A percentile compares a stretch with the other conserved stretches of the same genome.
phyloP scores from a whole-genome alignment of 768 basidiomycete species.

The Termitomyces bulborhizus region DNA sequence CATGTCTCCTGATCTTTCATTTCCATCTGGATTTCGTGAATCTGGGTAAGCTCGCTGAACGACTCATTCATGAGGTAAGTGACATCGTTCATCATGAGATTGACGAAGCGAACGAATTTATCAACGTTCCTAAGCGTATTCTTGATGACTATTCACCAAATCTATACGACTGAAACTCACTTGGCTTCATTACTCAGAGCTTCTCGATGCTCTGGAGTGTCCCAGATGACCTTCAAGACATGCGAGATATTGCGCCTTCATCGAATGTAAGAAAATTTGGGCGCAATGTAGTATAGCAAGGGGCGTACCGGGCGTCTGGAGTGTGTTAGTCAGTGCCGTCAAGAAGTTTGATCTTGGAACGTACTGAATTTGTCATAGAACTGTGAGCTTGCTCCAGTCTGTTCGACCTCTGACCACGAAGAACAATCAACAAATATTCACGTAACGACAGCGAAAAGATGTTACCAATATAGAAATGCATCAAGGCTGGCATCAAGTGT shows the following conservation, averaged over 20 bases:
- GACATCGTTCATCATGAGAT: slow-evolving; percentile 98
- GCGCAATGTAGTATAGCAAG: neutral
- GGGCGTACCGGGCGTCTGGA: slow-evolving; percentile 13
- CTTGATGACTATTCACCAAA: neutral
- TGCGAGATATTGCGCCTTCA: slow-evolving; percentile 80
- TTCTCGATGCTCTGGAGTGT: slow-evolving; percentile 82
- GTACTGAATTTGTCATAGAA: slow-evolving; percentile 97
- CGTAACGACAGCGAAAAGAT: neutral
- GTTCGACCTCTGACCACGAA: slow-evolving; percentile 75
- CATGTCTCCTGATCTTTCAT: slow-evolving; percentile 75
- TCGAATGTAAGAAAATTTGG: neutral
- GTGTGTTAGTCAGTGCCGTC: neutral
- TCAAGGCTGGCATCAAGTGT: slow-evolving; percentile 85
- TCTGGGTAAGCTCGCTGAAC: slow-evolving; percentile 80
- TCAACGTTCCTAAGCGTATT: slow-evolving; percentile 62
- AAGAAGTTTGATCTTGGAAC: slow-evolving; percentile 22
- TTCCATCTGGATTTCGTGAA: slow-evolving; percentile 78
- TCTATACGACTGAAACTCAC: slow-evolving; percentile 31
- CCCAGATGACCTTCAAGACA: slow-evolving; percentile 87
- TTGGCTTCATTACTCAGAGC: slow-evolving; percentile 75
- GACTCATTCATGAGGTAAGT: slow-evolving; percentile 98
- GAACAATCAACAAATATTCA: neutral
- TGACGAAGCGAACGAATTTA: slow-evolving; percentile 92
- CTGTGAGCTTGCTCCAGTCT: slow-evolving; percentile 95
- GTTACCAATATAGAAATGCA: slow-evolving; percentile 91